These are phyloP conservation scores for Talaromyces proteolyticus DNA, from an alignment of 495 filamentous ascomycete genomes.

Conservation along the genomic window DNA sequence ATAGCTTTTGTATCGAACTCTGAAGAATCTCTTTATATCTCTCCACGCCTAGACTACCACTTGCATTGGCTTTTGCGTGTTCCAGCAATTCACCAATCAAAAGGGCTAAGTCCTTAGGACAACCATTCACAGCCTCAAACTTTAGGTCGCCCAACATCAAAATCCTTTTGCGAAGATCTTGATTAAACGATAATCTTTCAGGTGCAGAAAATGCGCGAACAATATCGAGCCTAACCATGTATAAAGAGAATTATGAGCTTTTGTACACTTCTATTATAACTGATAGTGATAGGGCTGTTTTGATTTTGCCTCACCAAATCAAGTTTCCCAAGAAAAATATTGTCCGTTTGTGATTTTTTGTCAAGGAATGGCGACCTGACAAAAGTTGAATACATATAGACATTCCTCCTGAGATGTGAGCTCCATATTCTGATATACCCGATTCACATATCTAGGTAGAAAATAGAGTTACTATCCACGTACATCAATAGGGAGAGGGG, in stretches of 20 bases:
- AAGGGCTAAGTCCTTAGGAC: slow-evolving; percentile 26
- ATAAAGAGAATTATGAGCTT: background rate
- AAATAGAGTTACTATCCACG: background rate
- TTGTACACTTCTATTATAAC: too few relatives aligned
- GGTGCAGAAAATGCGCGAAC: slow-evolving; percentile 29
- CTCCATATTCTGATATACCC: slow-evolving; percentile 29
- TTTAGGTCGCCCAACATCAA: slow-evolving; percentile 19
- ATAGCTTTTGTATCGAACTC: slow-evolving; percentile 16
- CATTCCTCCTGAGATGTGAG: slow-evolving; percentile 33
- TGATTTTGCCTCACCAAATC: slow-evolving; percentile 16
- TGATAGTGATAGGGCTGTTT: too few relatives aligned
- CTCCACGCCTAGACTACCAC: slow-evolving; percentile 12
- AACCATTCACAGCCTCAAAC: slow-evolving; percentile 33
- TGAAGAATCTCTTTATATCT: slow-evolving; percentile 16
- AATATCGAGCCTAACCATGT: slow-evolving; percentile 25
- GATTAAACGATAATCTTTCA: slow-evolving; percentile 26
- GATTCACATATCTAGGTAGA: slow-evolving; percentile 25
- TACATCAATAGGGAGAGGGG: background rate
- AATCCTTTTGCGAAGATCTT: slow-evolving; percentile 24
- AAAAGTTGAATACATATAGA: slow-evolving; percentile 28
- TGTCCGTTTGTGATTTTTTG: slow-evolving; percentile 18
- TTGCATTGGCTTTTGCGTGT: slow-evolving; percentile 22
- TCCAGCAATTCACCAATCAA: slow-evolving; percentile 28
- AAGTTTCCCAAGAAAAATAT: slow-evolving; percentile 34
- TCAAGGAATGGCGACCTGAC: slow-evolving; percentile 21